Evolutionary conservation across 768 basidiomycete species (phyloP), one percentile per base, ranked within the genome.

Genomic region (Porphyrellus cyaneotinctus): DNA sequence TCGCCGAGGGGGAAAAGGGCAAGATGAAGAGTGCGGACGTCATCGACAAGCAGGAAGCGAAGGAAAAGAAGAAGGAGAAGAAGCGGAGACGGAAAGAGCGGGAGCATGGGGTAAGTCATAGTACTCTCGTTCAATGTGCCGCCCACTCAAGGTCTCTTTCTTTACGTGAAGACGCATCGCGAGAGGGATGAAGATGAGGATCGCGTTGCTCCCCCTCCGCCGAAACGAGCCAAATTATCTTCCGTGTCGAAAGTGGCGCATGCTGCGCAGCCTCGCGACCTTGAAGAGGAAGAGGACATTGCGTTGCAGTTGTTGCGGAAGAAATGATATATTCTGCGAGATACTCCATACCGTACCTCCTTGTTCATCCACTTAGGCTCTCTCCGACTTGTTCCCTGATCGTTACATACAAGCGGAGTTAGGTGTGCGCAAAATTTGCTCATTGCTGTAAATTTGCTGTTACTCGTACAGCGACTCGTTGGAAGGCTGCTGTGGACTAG

Each of bases 51-150:
- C 80, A 81, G 53, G 82, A 90, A 60, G 93, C 89, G 7, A 87
- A 79, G 67, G 91, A 88, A 64, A 95, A 93, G 79, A 88, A 85
- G 72, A 73, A 78, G 57, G 95, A 97, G 69, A 94, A 90, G 78
- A 97, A 95, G 75, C 74, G 90, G 57, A 95, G 94, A 72, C 75
- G 89, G 64, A 95, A 95, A 72, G 87, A 91, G 51, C 77, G 80
- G 33, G 88, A 91, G 64, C 74, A 70, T 49, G 70, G 52, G 33
- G 73, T 69, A 49, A 59, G 64, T 52, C 32, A 31, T 31, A 31
- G 4, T 12, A 22, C 8, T 14, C 6, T 42, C 26, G 45, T 32
- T 22, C 15, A 11, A 7, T 17, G 31, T 61, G 43, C 31, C 24
- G 6, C 12, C 3, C 6, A 6, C 43, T 44, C 20, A 39, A 12